Base-by-base conservation (phyloP, 257 asterid genomes). In the Solanum medicagineum region DNA sequence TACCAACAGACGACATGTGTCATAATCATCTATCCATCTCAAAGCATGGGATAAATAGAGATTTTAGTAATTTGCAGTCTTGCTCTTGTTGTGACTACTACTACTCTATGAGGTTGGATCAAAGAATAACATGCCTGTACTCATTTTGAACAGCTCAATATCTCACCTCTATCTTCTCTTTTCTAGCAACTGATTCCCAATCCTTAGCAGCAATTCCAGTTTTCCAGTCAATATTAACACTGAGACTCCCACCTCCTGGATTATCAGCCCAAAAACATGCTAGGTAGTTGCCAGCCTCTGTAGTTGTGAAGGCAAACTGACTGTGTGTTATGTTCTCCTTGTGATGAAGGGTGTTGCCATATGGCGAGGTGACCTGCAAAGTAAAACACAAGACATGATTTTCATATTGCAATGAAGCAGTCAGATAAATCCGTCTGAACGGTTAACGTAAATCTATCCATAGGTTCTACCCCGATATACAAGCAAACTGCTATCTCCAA, bases 131-230 rank as follows among this genome's bases (percentile, higher is more conserved):
- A 73, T 22, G 36, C 16, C 13, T 22, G 20, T 45, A 44, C 81
- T 45, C 81, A 12, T 74, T 17, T 74, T 74, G 44, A 47, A 75
- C 81, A 12, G 24, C 14, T 75, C 15, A 75, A 75, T n/a, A 7
- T 80, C 89, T 85, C 89, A 94, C 98, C 97, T 94, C 98, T 42
- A 95, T 88, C 86, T 92, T 93, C 91, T 95, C 98, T 90, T 95
- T 95, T 85, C 92, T 92, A 20, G 97, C 98, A 88, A 95, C 97
- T 54, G 98, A 92, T 2, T 95, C 97, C 98, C 99, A 94, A 85
- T 95, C 98, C 88, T 93, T 93, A 17, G 97, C 98, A 56, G 97
- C 97, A 85, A 95, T 90, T 82, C 99, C 98, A n/a, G 92, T 93
- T 87, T 92, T 95, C 98, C 99, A 94, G 68, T 93, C 99, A 65